Evolutionary conservation across 1,284 basidiomycete species (phyloP), one percentile per base, ranked within the genome.

Genomic region (Irpex rosettiformis): DNA sequence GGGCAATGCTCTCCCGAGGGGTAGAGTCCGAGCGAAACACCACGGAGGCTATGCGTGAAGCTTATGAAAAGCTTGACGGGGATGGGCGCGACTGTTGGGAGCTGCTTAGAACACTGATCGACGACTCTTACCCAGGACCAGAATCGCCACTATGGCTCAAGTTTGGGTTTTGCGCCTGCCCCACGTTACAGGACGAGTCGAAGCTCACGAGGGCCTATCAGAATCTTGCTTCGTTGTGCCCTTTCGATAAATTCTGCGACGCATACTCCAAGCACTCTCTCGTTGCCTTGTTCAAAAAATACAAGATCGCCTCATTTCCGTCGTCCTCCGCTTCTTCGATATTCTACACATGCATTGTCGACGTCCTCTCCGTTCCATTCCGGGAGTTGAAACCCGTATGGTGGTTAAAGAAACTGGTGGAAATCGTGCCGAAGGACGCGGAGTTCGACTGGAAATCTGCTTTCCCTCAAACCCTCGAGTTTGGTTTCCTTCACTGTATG

Each of bases 401-500:
- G 33, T 37, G 33, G 33, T 3, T 37, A 16, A 37, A 37, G 33
- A 8, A 16, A 11, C 3, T 37, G 11, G 16, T 37, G 16, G 10
- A 8, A 2, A 37, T 37, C 16, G 33, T 37, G 16, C 33, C 33
- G 10, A 3, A 37, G 10, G 16, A 37, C 33, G 10, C 33, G 16
- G 33, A 37, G 33, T 8, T 37, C 33, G 33, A 37, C 33, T 37
- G 33, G 33, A 2, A 16, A 37, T 37, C 11, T 16, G 11, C 33
- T 16, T 37, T 2, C 51, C 61, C 2, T n/a, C 54, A 8, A 51
- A 58, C 7, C 16, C 4, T 37, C 33, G 74, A 77, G 58, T 78
- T 76, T 40, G 76, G 77, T 2, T 77, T 75, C 60, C 58, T 6
- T 5, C 75, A 76, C 56, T 76, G 75, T 59, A 57, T 56, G 43